These are phyloP conservation scores for Sedum album DNA, from an alignment of 164 flowering plant species.

Conservation along the genomic window DNA sequence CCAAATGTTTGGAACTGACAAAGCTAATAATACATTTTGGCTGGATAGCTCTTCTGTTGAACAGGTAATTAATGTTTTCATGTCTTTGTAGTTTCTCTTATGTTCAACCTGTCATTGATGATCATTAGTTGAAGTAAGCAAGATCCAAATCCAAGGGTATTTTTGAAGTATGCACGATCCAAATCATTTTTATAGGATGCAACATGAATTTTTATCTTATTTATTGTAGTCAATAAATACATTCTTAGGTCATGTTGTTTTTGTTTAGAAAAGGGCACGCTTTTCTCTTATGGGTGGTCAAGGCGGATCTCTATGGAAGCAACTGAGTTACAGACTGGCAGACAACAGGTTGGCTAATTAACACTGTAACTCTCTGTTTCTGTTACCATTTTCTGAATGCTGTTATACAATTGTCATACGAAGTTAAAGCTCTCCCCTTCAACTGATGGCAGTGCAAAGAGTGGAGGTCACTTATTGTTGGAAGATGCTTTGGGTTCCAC, in stretches of 20 bases:
- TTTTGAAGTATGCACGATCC: not conserved
- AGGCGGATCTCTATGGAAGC: constrained; percentile 93
- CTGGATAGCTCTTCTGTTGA: constrained; percentile 85
- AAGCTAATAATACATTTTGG: constrained; percentile 83
- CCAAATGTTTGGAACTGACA: constrained; percentile 52
- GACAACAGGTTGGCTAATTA: constrained; percentile 44
- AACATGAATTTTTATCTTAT: not conserved
- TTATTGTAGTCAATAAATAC: not conserved
- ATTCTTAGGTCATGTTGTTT: not conserved
- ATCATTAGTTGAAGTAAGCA: not conserved
- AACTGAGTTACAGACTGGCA: constrained; percentile 49
- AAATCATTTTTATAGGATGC: not conserved
- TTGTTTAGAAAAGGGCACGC: constrained; percentile 69
- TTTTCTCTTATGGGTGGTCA: constrained; percentile 95
- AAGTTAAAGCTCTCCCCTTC: not conserved
- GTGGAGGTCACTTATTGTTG: constrained; percentile 54
- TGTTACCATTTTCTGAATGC: not conserved
- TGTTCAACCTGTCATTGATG: not conserved
- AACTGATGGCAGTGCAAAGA: constrained; percentile 24
- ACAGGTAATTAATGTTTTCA: constrained; percentile 40
- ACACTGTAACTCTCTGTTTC: not conserved
- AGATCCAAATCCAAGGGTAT: not conserved
- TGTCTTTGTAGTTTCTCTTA: not conserved
- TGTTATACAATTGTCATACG: not conserved
- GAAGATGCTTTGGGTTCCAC: constrained; percentile 58